Percentiles rank a stretch among this genome's conserved stretches.
phyloP scores from a whole-genome alignment of 441 rosid species.

The Flueggea neowawraea region DNA sequence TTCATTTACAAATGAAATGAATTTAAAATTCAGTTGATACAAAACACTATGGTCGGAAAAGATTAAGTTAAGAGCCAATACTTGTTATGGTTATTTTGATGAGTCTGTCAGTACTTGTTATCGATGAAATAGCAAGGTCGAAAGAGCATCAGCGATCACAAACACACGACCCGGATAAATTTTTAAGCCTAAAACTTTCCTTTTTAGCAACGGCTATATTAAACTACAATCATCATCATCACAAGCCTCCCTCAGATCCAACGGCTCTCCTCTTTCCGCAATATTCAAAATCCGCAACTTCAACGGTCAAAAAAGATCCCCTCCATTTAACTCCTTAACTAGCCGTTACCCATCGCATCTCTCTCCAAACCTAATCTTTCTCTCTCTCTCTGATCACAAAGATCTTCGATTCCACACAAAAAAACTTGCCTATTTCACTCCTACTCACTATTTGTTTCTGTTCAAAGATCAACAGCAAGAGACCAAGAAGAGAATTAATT shows the following conservation, averaged over 20 bases:
- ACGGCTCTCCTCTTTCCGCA: constrained; percentile 17
- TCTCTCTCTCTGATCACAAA: constrained; percentile 5
- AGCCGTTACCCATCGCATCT: constrained; percentile 30
- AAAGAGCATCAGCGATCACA: too few relatives aligned
- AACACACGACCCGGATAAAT: too few relatives aligned
- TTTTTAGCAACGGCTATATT: too few relatives aligned
- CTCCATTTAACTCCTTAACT: constrained; percentile 6
- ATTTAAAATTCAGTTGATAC: too few relatives aligned
- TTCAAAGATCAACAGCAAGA: background rate
- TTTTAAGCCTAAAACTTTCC: too few relatives aligned
- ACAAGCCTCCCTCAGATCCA: constrained; percentile 6
- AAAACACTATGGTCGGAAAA: too few relatives aligned
- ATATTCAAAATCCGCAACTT: constrained; percentile 11
- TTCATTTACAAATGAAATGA: too few relatives aligned
- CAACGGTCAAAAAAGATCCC: constrained; percentile 25
- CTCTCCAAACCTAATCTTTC: background rate
- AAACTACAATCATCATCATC: too few relatives aligned
- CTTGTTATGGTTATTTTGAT: too few relatives aligned
- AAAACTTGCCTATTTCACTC: background rate
- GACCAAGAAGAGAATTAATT: background rate
- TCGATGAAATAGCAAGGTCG: too few relatives aligned
- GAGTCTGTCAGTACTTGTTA: too few relatives aligned
- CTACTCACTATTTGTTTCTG: background rate
- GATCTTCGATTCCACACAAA: background rate
- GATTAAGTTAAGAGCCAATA: too few relatives aligned